phyloP scores from a whole-genome alignment of 1,284 basidiomycete genomes.

The Cutaneotrichosporon spelunceum region DNA sequence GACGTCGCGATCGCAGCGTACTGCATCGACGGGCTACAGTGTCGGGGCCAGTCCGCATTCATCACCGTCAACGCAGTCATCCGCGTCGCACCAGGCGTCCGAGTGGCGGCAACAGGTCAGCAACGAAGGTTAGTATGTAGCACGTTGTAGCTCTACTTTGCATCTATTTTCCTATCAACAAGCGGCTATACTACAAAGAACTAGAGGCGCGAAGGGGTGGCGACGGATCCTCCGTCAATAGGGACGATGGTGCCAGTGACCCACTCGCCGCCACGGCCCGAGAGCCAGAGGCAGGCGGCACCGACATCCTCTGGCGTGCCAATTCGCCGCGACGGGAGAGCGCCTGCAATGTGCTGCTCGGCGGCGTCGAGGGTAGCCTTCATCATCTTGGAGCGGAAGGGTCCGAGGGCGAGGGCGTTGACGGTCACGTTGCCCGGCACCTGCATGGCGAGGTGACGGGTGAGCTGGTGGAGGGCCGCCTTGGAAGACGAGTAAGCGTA shows the following conservation, averaged over 20 bases:
- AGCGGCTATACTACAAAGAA: neutral
- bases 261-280: constrained; percentile 61
- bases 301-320: constrained; percentile 64
- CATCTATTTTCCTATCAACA: constrained; percentile 2
- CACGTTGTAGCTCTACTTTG: constrained; percentile 4
- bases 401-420: constrained; percentile 67
- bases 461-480: constrained; percentile 56
- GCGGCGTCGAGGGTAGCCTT: constrained; percentile 57
- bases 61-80: neutral
- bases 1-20: neutral
- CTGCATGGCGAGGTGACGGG: constrained; percentile 61
- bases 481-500: constrained; percentile 69
- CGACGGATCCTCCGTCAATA: constrained; percentile 60
- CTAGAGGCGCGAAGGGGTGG: constrained; percentile 25
- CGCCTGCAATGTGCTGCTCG: constrained; percentile 55
- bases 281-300: constrained; percentile 62
- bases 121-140: neutral
- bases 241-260: constrained; percentile 62
- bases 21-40: neutral
- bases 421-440: constrained; percentile 65
- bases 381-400: constrained; percentile 57
- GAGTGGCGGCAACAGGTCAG: neutral
- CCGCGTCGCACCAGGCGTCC: neutral
- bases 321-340: constrained; percentile 59
- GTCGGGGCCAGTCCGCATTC: neutral